Evolutionary conservation across 2,329 filamentous ascomycete species (phyloP).

Genomic region (Curvularia eragrostidis): DNA sequence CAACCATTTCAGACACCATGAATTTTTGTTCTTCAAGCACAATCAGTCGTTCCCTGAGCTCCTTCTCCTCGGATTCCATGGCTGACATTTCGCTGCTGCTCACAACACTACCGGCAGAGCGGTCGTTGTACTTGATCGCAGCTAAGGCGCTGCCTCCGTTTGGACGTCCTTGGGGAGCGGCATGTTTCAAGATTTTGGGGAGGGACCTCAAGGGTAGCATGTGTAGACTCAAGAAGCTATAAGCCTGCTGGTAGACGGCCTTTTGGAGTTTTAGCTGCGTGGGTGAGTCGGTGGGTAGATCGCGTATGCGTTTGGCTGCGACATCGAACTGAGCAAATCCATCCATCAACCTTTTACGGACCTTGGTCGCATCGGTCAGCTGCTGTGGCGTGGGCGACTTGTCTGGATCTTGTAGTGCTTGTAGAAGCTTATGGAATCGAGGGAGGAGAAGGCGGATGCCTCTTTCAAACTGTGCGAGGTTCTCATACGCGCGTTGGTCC

Average conservation of each 20-base stretch:
- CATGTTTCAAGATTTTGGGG: slow-evolving; percentile 60
- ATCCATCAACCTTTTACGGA: slow-evolving; percentile 87
- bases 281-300: slow-evolving; percentile 74
- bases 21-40: slow-evolving; percentile 92
- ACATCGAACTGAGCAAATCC: slow-evolving; percentile 87
- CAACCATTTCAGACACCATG: slow-evolving; percentile 85
- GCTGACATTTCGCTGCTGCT: slow-evolving; percentile 67
- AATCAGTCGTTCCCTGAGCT: slow-evolving; percentile 77
- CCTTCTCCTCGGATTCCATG: slow-evolving; percentile 83
- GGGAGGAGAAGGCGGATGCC: slow-evolving; percentile 84
- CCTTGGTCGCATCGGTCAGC: slow-evolving; percentile 84
- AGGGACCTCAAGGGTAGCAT: slow-evolving; percentile 79
- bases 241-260: slow-evolving; percentile 82
- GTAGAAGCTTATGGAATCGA: slow-evolving; percentile 79
- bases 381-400: slow-evolving; percentile 71
- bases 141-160: slow-evolving; percentile 58
- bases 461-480: slow-evolving; percentile 83
- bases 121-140: slow-evolving; percentile 65
- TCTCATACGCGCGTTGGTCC: slow-evolving; percentile 82
- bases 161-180: slow-evolving; percentile 58
- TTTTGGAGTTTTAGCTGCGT: slow-evolving; percentile 79
- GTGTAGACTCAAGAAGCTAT: slow-evolving; percentile 82
- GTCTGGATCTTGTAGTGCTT: slow-evolving; percentile 74
- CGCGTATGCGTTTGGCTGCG: slow-evolving; percentile 80
- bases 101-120: slow-evolving; percentile 60